Conservation (phyloP, 306 rosid genomes). For the Datisca glomerata region DNA sequence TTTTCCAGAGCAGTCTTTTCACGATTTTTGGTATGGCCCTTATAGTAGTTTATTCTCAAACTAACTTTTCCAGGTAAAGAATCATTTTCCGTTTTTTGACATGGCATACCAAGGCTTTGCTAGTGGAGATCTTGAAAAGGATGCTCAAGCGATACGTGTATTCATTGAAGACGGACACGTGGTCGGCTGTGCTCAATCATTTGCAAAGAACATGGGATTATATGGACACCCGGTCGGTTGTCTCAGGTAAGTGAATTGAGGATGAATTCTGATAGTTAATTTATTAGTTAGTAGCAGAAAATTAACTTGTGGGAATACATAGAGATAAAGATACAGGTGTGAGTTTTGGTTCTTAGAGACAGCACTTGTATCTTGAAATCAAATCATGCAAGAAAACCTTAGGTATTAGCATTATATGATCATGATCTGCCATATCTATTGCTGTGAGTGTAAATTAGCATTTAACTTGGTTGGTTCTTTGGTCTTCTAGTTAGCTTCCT, state of each 20-base stretch:
- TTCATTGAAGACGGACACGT: slow-evolving; percentile 26
- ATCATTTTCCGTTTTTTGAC: slow-evolving; percentile 32
- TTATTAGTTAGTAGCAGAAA: too few species aligned
- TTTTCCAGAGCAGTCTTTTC: not conserved
- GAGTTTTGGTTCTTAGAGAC: too few species aligned
- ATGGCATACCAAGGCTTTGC: slow-evolving; percentile 37
- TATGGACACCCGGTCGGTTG: slow-evolving; percentile 30
- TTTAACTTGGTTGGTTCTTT: too few species aligned
- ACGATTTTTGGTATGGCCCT: not conserved
- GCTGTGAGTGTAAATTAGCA: too few species aligned
- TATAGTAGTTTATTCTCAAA: not conserved
- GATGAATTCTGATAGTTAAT: not conserved
- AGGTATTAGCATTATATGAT: too few species aligned
- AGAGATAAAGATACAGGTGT: too few species aligned
- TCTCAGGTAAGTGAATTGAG: slow-evolving; percentile 17
- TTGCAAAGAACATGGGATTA: slow-evolving; percentile 32
- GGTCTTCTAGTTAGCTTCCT: not conserved
- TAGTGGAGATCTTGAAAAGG: slow-evolving; percentile 28
- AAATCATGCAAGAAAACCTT: too few species aligned
- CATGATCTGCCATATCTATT: too few species aligned
- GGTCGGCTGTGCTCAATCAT: slow-evolving; percentile 30
- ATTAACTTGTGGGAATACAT: too few species aligned
- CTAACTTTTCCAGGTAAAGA: slow-evolving; percentile 15
- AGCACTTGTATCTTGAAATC: too few species aligned
- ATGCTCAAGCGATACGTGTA: slow-evolving; percentile 21